A percentile compares a stretch with the other conserved stretches of the same genome.
Evolutionary conservation across 2,329 filamentous ascomycete species (phyloP).

Genomic region (Stachybotrys chlorohalonatus): DNA sequence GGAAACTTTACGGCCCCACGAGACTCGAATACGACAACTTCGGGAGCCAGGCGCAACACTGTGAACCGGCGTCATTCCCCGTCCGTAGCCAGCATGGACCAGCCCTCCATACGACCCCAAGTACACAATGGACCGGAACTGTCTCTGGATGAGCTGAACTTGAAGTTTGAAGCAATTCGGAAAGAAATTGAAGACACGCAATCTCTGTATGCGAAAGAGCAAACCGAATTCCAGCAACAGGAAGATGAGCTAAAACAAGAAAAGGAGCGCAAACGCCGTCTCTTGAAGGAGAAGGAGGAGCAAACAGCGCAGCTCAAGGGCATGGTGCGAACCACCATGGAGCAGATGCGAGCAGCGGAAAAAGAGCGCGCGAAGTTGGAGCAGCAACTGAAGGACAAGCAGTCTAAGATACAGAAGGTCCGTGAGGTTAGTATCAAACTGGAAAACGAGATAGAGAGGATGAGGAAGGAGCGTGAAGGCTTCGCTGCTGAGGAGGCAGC

Average conservation of each 20-base stretch:
- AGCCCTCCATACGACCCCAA: conserved; percentile 33
- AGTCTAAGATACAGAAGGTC: conserved; percentile 58
- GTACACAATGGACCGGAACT: conserved; percentile 48
- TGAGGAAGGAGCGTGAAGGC: conserved; percentile 44
- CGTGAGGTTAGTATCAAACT: conserved; percentile 62
- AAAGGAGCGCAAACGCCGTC: conserved; percentile 67
- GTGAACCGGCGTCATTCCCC: conserved; percentile 70
- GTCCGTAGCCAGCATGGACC: conserved; percentile 50
- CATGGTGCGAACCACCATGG: conserved; percentile 70
- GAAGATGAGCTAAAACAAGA: conserved; percentile 65
- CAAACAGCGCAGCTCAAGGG: conserved; percentile 76
- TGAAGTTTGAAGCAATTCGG: conserved; percentile 69
- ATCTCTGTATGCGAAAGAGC: conserved; percentile 60
- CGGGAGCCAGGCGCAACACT: conserved; percentile 38
- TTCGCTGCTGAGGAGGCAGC: conserved; percentile 46
- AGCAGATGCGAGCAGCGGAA: conserved; percentile 72
- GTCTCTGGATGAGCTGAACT: conserved; percentile 69
- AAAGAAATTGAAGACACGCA: conserved; percentile 76
- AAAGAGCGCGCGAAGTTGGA: conserved; percentile 74
- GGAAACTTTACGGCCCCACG: conserved; percentile 51
- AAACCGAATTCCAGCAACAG: conserved; percentile 58
- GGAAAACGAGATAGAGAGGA: conserved; percentile 52
- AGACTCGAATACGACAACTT: conserved; percentile 45
- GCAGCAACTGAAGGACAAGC: conserved; percentile 58
- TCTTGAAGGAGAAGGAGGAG: conserved; percentile 83